Base-by-base conservation (phyloP, 208 protist species). In the Borovskyia barvae region DNA sequence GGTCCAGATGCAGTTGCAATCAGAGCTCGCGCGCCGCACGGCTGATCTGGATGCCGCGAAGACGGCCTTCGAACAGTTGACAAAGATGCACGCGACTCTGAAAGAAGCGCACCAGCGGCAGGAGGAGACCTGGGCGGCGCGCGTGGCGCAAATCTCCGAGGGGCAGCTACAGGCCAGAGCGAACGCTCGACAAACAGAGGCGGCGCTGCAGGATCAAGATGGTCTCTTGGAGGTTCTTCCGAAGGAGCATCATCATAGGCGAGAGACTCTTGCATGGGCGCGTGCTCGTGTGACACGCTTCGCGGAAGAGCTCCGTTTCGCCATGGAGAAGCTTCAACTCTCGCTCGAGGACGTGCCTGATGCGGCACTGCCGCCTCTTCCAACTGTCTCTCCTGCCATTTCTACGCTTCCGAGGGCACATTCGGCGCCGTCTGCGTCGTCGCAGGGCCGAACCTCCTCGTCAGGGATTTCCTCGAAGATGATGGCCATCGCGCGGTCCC, bases 161-260 rank as follows among this genome's bases (percentile, higher is more conserved):
- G 8, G 61, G 25, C 68, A 80, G 45, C 63, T 52, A 28, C 42
- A 56, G 4, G 20, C 66, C 3, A 64, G 45, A 19, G 39, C 14
- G 3, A 40, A 63, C 32, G 54, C 49, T 15, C 4, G 32, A 7
- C 28, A 43, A 17, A 47, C 64, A 1, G 55, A 71, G 26, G 55
- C 55, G 5, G 64, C 55, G 6, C 49, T 71, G 43, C 40, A 42
- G 3, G 64, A 71, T 12, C 39, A 64, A 17, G 46, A 56, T n/a
- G n/a, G n/a, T n/a, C n/a, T n/a, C n/a, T n/a, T n/a, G n/a, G n/a
- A n/a, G n/a, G n/a, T n/a, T n/a, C n/a, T n/a, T n/a, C n/a, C n/a
- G n/a, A n/a, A n/a, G n/a, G n/a, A n/a, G n/a, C 22, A 11, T 37
- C 29, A 20, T 12, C 56, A 26, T 45, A 46, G 22, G 45, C 61